Evolutionary conservation across 2,329 filamentous ascomycete species (phyloP).

Genomic region (Didymella lethalis): DNA sequence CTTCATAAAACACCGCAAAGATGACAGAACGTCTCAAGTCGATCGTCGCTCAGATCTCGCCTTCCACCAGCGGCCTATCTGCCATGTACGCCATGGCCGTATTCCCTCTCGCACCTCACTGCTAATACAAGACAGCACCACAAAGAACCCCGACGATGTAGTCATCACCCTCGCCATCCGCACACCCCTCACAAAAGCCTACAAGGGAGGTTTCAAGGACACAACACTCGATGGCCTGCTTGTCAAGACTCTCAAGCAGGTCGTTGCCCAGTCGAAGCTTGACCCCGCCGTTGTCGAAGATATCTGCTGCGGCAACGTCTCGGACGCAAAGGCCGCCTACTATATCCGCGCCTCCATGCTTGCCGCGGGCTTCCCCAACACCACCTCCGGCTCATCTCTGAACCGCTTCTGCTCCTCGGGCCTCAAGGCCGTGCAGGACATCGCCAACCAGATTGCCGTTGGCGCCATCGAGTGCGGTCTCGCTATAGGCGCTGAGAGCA

Average conservation of each 20-base stretch:
- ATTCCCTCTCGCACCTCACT: background rate
- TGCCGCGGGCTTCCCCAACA: slow-evolving; percentile 93
- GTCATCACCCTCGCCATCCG: slow-evolving; percentile 94
- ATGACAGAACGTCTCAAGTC: slow-evolving; percentile 81
- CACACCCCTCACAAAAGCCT: slow-evolving; percentile 86
- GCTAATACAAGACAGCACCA: slow-evolving; percentile 65
- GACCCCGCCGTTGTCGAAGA: slow-evolving; percentile 86
- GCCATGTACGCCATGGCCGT: slow-evolving; percentile 70
- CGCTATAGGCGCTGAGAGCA: slow-evolving; percentile 86
- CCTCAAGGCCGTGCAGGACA: slow-evolving; percentile 93
- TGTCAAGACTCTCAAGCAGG: slow-evolving; percentile 78
- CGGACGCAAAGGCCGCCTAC: slow-evolving; percentile 85
- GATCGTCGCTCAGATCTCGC: slow-evolving; percentile 85
- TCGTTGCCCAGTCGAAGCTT: slow-evolving; percentile 71
- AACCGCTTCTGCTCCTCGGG: slow-evolving; percentile 99
- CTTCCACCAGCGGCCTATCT: slow-evolving; percentile 73
- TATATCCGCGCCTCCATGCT: slow-evolving; percentile 88
- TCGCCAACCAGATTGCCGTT: slow-evolving; percentile 82
- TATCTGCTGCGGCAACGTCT: slow-evolving; percentile 91
- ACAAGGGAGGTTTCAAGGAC: slow-evolving; percentile 95
- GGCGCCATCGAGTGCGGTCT: slow-evolving; percentile 88
- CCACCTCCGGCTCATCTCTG: slow-evolving; percentile 77
- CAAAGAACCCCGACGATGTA: slow-evolving; percentile 94
- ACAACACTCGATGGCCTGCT: slow-evolving; percentile 86
- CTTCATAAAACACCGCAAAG: slow-evolving; percentile 17